These are phyloP conservation scores for Mortierella sp. DNA, from an alignment of 371 early-diverging fungal species.

Conservation along the genomic window DNA sequence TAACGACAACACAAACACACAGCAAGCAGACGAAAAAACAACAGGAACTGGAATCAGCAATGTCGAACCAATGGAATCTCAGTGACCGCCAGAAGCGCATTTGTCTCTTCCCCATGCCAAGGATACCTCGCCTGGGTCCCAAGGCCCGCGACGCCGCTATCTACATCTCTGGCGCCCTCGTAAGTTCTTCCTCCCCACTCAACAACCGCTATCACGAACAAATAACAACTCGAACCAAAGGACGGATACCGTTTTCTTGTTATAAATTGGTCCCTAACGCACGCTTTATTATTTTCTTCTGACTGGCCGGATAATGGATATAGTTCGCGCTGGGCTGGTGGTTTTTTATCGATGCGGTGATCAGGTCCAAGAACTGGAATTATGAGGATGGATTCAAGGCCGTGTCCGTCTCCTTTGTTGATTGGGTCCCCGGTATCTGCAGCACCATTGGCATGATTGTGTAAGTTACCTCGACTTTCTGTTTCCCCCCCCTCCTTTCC, in stretches of 20 bases:
- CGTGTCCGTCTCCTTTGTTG: constrained; percentile 76
- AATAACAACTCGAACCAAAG: too few relatives aligned
- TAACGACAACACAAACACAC: background rate
- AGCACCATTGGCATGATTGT: constrained; percentile 80
- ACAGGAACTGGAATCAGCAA: background rate
- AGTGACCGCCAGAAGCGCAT: constrained; percentile 48
- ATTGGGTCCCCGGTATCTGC: constrained; percentile 83
- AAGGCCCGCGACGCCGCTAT: constrained; percentile 63
- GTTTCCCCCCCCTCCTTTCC: background rate
- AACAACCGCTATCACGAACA: too few relatives aligned
- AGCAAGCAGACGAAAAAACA: background rate
- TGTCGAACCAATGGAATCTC: constrained; percentile 31
- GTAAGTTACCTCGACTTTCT: constrained; percentile 56
- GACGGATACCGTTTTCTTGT: too few relatives aligned
- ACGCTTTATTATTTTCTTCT: background rate
- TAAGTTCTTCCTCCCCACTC: constrained; percentile 26
- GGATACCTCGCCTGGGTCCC: constrained; percentile 57
- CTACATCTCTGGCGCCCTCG: constrained; percentile 66
- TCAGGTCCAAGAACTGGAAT: constrained; percentile 61
- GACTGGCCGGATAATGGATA: too few relatives aligned
- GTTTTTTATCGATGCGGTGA: constrained; percentile 80
- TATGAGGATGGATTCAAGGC: constrained; percentile 42
- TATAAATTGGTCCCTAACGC: too few relatives aligned
- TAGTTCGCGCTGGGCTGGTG: constrained; percentile 89
- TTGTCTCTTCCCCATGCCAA: constrained; percentile 49